phyloP scores from a whole-genome alignment of 2,329 filamentous ascomycete species.

The Karstenula rhodostoma region DNA sequence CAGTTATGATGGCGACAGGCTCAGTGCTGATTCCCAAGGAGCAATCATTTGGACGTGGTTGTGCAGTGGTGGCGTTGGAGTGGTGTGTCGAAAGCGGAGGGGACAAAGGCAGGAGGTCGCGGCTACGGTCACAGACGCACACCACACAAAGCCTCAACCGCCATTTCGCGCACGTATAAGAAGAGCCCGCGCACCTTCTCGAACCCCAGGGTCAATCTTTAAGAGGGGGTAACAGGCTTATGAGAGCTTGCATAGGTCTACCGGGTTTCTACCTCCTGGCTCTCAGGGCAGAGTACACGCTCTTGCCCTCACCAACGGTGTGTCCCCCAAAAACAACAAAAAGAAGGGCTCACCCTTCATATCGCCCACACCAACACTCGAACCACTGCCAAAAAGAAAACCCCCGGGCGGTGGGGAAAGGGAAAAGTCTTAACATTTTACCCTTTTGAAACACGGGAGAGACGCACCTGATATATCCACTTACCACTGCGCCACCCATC shows the following conservation, averaged over 20 bases:
- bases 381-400: neutral
- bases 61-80: neutral
- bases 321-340: neutral
- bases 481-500: constrained; percentile 1
- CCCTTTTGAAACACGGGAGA: constrained; percentile 1
- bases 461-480: neutral
- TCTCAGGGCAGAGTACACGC: neutral
- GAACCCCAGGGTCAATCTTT: neutral
- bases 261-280: neutral
- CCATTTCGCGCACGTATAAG: neutral
- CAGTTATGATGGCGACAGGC: neutral
- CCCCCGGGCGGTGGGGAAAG: constrained; percentile 5
- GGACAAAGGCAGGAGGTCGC: neutral
- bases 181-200: neutral
- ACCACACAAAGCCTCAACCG: neutral
- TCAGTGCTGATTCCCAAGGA: neutral
- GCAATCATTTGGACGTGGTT: neutral
- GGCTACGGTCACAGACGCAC: neutral
- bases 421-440: constrained; percentile 2
- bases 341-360: neutral
- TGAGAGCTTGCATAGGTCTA: neutral
- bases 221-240: neutral
- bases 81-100: neutral
- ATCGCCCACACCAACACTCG: neutral
- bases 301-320: neutral